Base-by-base conservation (phyloP, 2,329 filamentous ascomycete genomes). In the Colletotrichum filicis region DNA sequence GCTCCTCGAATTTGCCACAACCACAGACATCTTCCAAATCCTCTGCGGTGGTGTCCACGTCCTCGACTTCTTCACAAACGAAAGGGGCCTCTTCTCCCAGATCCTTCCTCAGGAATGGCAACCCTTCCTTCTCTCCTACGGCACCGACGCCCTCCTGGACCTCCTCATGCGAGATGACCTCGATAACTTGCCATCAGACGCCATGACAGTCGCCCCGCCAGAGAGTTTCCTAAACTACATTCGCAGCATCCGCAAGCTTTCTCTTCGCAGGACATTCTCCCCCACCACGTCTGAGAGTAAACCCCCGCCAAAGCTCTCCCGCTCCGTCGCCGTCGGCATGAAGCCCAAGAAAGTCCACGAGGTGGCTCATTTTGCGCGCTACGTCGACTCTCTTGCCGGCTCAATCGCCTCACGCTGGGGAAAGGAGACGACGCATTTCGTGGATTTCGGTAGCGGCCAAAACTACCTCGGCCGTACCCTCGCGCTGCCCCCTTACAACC, bases 21-120 rank as follows among this genome's bases (percentile, higher is more conserved):
- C 91, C 2, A 94, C 93, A 58, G 89, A 92, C 66, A 87, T 95
- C 1, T 95, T 98, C 77, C 93, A 94, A 76, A 94, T 94, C 30
- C 88, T 99, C n/a, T 98, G 95, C 80, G 97, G 97, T 66, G 95
- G 96, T n/a, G 94, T 98, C 1, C 97, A 99, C 80, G 95, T 99
- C 75, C 88, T 98, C 69, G 97, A 99, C 81, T 98, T 99, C 83
- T 95, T 98, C 84, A 98, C 95, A 2, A 90, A 91, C 55, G 90
- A 95, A 60, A 94, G 95, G 5, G 93, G 95, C 75, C 88, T 98
- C 0, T 99, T 98, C 81, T 90, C 93, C 65, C 87, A 89, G 1
- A 89, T 96, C 1, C 83, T 99, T 1, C 94, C 95, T 0, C 81
- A 88, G 73, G 92, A 95, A 82, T 99, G 97, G 97, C 91, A 94